phyloP scores from a whole-genome alignment of 164 flowering plant species.

The Stephania cephalantha region DNA sequence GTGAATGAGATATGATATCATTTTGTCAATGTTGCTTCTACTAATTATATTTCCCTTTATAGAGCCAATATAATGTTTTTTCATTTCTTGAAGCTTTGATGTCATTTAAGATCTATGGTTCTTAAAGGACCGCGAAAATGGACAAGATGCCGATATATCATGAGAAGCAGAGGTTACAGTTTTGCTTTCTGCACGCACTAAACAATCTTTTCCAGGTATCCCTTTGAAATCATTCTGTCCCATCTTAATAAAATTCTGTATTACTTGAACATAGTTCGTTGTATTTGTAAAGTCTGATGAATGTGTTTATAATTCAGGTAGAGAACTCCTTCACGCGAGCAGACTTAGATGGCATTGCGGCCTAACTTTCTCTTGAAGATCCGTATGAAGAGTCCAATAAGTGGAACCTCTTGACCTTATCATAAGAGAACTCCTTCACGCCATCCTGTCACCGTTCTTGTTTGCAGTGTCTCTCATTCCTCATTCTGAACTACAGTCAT shows the following conservation, averaged over 20 bases:
- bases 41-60: too few relatives aligned
- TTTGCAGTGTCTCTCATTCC: too few relatives aligned
- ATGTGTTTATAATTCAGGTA: slow-evolving; percentile 37
- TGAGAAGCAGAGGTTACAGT: slow-evolving; percentile 80
- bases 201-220: slow-evolving; percentile 93
- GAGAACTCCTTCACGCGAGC: slow-evolving; percentile 56
- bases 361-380: slow-evolving; percentile 48
- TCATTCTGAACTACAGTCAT: too few relatives aligned
- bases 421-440: too few relatives aligned
- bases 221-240: neutral
- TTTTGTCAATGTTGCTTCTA: too few relatives aligned
- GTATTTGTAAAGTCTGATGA: slow-evolving; percentile 6
- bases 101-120: neutral
- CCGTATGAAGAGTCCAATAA: slow-evolving; percentile 42
- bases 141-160: slow-evolving; percentile 49
- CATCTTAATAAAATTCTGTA: neutral
- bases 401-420: slow-evolving; percentile 58
- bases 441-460: too few relatives aligned
- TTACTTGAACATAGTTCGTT: neutral
- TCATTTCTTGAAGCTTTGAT: neutral
- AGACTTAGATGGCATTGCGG: slow-evolving; percentile 55
- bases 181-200: slow-evolving; percentile 87
- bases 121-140: neutral
- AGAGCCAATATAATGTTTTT: neutral
- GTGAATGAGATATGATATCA: too few relatives aligned